Evolutionary conservation across 2,329 filamentous ascomycete species (phyloP).

Genomic region (Alternaria novae-zelandiae): DNA sequence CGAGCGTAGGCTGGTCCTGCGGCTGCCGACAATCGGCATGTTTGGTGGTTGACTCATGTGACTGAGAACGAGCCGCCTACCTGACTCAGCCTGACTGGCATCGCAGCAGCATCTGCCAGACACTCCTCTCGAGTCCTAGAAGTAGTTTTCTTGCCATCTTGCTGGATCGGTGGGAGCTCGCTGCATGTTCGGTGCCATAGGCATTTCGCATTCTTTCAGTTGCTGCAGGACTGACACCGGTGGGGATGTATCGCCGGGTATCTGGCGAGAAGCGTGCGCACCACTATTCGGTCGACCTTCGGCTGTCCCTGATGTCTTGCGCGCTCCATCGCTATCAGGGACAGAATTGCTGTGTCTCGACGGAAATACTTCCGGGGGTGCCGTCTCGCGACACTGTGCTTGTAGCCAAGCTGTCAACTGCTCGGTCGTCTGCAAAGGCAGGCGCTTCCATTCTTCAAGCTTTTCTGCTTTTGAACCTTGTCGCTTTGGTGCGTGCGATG

Average conservation of each 20-base stretch:
- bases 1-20: neutral
- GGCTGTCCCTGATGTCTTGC: neutral
- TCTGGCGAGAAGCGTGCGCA: neutral
- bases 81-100: neutral
- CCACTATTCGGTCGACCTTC: neutral
- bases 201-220: neutral
- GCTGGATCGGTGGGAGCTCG: neutral
- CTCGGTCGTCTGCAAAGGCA: slow-evolving; percentile 24
- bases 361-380: slow-evolving; percentile 1
- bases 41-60: neutral
- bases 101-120: neutral
- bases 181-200: neutral
- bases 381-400: slow-evolving; percentile 14
- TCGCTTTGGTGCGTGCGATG: neutral
- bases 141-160: slow-evolving; percentile 7
- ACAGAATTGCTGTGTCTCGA: neutral
- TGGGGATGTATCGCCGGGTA: neutral
- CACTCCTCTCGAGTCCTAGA: neutral
- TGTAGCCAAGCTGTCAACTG: slow-evolving; percentile 30
- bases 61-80: too few species aligned
- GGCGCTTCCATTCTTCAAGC: slow-evolving; percentile 31
- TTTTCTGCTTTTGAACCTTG: slow-evolving; percentile 31
- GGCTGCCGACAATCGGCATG: neutral
- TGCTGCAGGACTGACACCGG: neutral
- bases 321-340: neutral